Evolutionary conservation across 805 yeast species (phyloP).

Genomic region (Wickerhamiella australiensis): DNA sequence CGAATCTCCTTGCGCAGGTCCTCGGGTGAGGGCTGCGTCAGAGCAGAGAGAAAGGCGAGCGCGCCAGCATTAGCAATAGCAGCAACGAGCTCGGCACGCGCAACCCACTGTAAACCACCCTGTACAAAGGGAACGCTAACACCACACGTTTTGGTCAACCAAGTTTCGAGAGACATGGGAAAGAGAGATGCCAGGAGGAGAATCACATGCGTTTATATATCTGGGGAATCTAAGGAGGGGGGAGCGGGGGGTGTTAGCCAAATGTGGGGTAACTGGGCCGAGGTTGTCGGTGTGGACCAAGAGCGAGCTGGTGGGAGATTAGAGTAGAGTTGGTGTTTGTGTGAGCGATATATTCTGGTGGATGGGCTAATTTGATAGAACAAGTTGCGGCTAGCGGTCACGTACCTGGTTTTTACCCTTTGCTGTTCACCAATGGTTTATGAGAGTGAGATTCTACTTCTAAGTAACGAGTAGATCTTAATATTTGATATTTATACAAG

Average conservation of each 20-base stretch:
- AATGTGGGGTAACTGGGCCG: slow-evolving; percentile 4
- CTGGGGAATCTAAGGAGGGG: background rate
- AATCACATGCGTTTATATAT: background rate
- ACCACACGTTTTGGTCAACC: slow-evolving; percentile 28
- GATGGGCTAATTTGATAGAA: too few relatives aligned
- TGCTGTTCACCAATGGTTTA: too few relatives aligned
- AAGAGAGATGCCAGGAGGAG: background rate
- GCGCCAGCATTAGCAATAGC: slow-evolving; percentile 29
- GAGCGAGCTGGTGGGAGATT: too few relatives aligned
- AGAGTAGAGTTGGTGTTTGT: too few relatives aligned
- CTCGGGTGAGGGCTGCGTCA: slow-evolving; percentile 26
- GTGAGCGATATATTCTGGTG: too few relatives aligned
- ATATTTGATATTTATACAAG: too few relatives aligned
- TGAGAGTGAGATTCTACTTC: too few relatives aligned
- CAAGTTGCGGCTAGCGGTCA: too few relatives aligned
- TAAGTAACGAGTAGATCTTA: too few relatives aligned
- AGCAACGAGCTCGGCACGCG: slow-evolving; percentile 24
- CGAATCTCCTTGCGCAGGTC: slow-evolving; percentile 24
- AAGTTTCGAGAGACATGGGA: slow-evolving; percentile 17
- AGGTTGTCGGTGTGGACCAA: too few relatives aligned
- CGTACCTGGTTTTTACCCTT: too few relatives aligned
- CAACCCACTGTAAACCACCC: slow-evolving; percentile 28
- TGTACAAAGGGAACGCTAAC: slow-evolving; percentile 25
- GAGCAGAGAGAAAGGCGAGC: slow-evolving; percentile 25
- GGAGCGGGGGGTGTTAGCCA: background rate